Conservation (phyloP, 768 basidiomycete species). For the Myochromella boudieri region DNA sequence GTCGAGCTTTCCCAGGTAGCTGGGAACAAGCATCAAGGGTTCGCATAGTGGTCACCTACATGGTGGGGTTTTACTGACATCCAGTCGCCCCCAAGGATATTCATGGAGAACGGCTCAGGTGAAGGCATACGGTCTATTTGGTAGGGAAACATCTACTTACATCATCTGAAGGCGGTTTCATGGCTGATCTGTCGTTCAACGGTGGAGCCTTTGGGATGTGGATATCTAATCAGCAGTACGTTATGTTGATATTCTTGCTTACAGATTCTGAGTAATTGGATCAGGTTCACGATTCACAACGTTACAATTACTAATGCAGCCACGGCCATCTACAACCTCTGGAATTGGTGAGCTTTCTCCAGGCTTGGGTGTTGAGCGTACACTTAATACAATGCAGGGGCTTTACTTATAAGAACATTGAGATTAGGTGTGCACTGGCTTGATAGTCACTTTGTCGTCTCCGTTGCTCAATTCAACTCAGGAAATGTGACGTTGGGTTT, state of each 20-base stretch:
- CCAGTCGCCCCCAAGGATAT: too few species aligned
- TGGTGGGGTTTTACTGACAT: neutral
- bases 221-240: constrained; percentile 80
- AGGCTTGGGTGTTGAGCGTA: too few species aligned
- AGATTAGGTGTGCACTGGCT: too few species aligned
- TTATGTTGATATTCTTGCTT: neutral
- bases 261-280: neutral
- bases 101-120: constrained; percentile 84
- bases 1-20: constrained; percentile 66
- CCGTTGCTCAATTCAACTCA: too few species aligned
- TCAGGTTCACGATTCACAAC: constrained; percentile 65
- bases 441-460: too few species aligned
- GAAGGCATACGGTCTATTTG: constrained; percentile 46
- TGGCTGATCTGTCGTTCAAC: constrained; percentile 53
- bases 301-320: constrained; percentile 41
- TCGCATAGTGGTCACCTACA: neutral
- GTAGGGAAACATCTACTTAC: neutral
- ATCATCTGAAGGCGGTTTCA: constrained; percentile 43
- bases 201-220: constrained; percentile 67
- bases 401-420: constrained; percentile 44
- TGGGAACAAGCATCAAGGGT: constrained; percentile 68
- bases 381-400: too few species aligned
- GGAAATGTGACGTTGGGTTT: constrained; percentile 47
- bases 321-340: constrained; percentile 22
- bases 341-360: constrained; percentile 21